phyloP scores from a whole-genome alignment of 116 monocot genomes.

The Iris pallida region DNA sequence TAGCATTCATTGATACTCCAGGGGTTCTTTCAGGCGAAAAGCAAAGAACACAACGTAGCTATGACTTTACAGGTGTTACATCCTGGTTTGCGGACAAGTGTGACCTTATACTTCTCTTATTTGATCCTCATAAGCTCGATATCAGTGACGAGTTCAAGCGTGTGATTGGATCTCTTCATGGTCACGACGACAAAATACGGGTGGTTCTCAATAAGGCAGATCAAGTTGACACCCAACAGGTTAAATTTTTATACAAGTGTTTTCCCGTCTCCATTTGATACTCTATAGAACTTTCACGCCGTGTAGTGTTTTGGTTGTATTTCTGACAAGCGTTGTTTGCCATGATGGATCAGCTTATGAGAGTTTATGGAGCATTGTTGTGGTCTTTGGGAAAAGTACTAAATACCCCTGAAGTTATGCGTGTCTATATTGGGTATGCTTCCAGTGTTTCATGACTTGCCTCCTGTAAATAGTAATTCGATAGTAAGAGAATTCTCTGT shows the following conservation, averaged over 20 bases:
- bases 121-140: slow-evolving; percentile 95
- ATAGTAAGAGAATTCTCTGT: neutral
- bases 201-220: slow-evolving; percentile 87
- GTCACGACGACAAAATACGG: slow-evolving; percentile 94
- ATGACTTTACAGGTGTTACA: slow-evolving; percentile 89
- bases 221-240: slow-evolving; percentile 90
- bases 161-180: slow-evolving; percentile 79
- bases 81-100: slow-evolving; percentile 97
- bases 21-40: slow-evolving; percentile 96
- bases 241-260: slow-evolving; percentile 6
- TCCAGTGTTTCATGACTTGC: neutral
- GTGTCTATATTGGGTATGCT: slow-evolving; percentile 85
- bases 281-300: too few species aligned
- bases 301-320: neutral
- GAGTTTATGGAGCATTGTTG: slow-evolving; percentile 91
- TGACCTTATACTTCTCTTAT: slow-evolving; percentile 86
- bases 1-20: slow-evolving; percentile 79
- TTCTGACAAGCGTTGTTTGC: slow-evolving; percentile 4
- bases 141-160: slow-evolving; percentile 95
- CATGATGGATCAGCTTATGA: slow-evolving; percentile 68
- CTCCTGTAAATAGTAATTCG: neutral
- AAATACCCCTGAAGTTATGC: slow-evolving; percentile 86
- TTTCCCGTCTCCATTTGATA: neutral
- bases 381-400: slow-evolving; percentile 95
- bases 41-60: slow-evolving; percentile 86